Conservation (phyloP, 768 basidiomycete genomes). For the Hortiboletus campestris region DNA sequence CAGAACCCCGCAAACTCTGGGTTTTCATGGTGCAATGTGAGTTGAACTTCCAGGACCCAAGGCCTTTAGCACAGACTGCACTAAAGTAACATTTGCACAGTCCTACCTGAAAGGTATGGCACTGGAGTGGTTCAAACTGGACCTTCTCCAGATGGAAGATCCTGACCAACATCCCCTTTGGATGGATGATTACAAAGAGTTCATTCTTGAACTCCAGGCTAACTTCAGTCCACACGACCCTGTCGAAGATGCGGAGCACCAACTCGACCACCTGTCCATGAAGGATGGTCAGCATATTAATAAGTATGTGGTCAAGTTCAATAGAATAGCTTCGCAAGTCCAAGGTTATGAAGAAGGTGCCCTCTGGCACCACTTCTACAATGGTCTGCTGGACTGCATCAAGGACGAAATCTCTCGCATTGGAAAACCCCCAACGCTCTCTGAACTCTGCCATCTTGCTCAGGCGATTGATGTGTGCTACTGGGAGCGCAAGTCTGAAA, state of each 20-base stretch:
- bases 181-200: neutral
- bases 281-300: no score
- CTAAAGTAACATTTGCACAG: no score
- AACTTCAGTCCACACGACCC: neutral
- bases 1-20: no score
- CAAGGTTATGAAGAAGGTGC: neutral
- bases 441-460: neutral
- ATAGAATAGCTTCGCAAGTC: neutral
- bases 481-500: constrained; percentile 8
- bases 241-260: neutral
- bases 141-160: neutral
- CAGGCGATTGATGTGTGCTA: constrained; percentile 11
- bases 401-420: neutral
- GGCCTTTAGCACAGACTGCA: no score
- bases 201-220: neutral
- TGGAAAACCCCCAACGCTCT: neutral
- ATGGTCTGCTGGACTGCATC: constrained; percentile 5
- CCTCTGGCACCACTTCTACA: constrained; percentile 1
- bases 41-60: no score
- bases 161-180: neutral
- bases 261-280: no score
- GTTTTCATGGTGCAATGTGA: no score
- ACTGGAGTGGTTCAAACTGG: no score
- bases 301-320: neutral
- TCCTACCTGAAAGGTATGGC: no score